These are phyloP conservation scores for Fusarium sp. DNA, from an alignment of 2,329 filamentous ascomycete genomes.

Conservation along the genomic window DNA sequence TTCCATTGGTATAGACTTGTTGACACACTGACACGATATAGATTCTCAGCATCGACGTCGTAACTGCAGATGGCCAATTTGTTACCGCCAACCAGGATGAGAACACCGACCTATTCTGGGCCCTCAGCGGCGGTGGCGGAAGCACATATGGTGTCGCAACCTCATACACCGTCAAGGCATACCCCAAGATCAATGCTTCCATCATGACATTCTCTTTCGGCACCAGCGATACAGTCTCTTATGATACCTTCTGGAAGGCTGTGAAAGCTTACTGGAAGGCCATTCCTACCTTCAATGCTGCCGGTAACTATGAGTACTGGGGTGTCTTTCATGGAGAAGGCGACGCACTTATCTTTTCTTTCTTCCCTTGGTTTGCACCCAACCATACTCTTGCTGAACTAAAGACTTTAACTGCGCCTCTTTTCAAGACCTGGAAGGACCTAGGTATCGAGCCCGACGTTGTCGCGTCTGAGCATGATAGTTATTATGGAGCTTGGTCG, in stretches of 20 bases:
- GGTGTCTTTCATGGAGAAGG: slow-evolving; percentile 21
- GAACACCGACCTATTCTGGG: slow-evolving; percentile 47
- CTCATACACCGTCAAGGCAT: slow-evolving; percentile 51
- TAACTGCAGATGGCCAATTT: slow-evolving; percentile 31
- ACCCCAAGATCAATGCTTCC: slow-evolving; percentile 43
- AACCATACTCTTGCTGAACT: slow-evolving; percentile 29
- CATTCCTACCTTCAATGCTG: slow-evolving; percentile 29
- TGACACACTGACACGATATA: not conserved
- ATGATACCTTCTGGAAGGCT: slow-evolving; percentile 33
- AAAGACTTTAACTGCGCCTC: slow-evolving; percentile 6
- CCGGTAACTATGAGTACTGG: slow-evolving; percentile 38
- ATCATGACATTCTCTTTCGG: slow-evolving; percentile 36
- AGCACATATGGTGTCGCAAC: slow-evolving; percentile 47
- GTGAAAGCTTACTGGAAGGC: slow-evolving; percentile 23
- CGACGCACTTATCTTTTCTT: slow-evolving; percentile 20
- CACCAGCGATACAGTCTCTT: slow-evolving; percentile 19
- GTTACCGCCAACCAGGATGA: slow-evolving; percentile 19
- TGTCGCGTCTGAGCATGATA: slow-evolving; percentile 28
- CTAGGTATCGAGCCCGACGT: slow-evolving; percentile 21
- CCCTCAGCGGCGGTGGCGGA: slow-evolving; percentile 53
- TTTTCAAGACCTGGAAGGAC: slow-evolving; percentile 19
- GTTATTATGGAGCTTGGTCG: slow-evolving; percentile 34
- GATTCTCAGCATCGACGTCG: slow-evolving; percentile 32
- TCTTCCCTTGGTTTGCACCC: slow-evolving; percentile 38
- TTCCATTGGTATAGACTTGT: not conserved